Base-by-base conservation (phyloP, 306 rosid genomes). In the Hippophae tibetana region DNA sequence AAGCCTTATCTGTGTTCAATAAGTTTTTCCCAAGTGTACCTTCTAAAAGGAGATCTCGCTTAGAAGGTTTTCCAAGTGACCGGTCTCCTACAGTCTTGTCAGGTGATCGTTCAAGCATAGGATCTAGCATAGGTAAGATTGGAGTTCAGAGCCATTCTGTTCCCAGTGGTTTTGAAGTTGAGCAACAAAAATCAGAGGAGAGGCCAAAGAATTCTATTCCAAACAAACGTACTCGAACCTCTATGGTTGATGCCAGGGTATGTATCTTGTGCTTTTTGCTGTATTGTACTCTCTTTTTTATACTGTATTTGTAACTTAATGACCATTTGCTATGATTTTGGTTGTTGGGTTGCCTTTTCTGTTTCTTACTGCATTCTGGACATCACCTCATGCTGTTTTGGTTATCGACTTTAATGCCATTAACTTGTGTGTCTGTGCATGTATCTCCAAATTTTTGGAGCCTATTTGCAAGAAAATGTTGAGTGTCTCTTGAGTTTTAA, bases 171-270 rank as follows among this genome's bases (percentile, higher is more conserved):
- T 85, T 83, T 80, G 99, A 87, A 66, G 78, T 73, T 63, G 99
- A 92, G 74, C 92, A 82, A 77, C 96, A 88, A 76, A 92, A 92
- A 74, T 71, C 83, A 9, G 99, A 92, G 72, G 96, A 88, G 64
- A 70, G 93, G 47, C 70, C 80, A 27, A 88, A 88, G 79, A 80
- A 61, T 74, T 62, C 72, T 79, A 76, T 84, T 58, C 84, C 96
- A 53, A 92, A 80, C 78, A 92, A 88, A 77, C 99, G 99, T 68
- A 80, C 96, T 27, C 84, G 99, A 59, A 92, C 99, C 79, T 88
- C 99, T 58, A 73, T 92, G 84, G 83, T 68, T 62, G 99, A 92
- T 80, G 81, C 56, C 52, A 92, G 87, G 87, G 98, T 85, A 71
- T 6, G 75, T 72, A 26, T 64, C 75, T 70, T 61, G 38, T 31